A percentile compares a stretch with the other conserved stretches of the same genome.
Conservation (phyloP, 495 filamentous ascomycete genomes). For the Annulohypoxylon nitens region DNA sequence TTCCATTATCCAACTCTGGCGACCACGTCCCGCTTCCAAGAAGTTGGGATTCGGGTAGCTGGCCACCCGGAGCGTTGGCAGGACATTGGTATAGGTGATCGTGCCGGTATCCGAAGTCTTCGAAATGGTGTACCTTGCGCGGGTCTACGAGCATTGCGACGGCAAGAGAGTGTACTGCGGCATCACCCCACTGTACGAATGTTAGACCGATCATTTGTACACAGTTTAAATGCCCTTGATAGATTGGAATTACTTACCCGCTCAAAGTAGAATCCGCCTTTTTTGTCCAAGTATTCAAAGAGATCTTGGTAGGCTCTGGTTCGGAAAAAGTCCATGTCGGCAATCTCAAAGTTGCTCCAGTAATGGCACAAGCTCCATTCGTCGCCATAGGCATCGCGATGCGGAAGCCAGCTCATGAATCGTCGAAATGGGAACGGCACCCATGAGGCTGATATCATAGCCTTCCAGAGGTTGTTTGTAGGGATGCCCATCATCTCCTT, state of each 20-base stretch:
- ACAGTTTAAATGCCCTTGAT: not conserved
- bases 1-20: slow-evolving; percentile 46
- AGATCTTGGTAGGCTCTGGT: slow-evolving; percentile 57
- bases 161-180: slow-evolving; percentile 60
- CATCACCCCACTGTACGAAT: slow-evolving; percentile 56
- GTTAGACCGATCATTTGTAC: slow-evolving; percentile 10
- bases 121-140: slow-evolving; percentile 59
- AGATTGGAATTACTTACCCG: slow-evolving; percentile 43
- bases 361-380: slow-evolving; percentile 61
- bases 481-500: slow-evolving; percentile 49
- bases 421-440: slow-evolving; percentile 50
- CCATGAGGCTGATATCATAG: slow-evolving; percentile 51
- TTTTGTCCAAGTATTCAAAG: slow-evolving; percentile 58
- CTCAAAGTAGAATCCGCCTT: slow-evolving; percentile 62
- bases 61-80: slow-evolving; percentile 48
- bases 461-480: slow-evolving; percentile 47
- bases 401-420: slow-evolving; percentile 50
- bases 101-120: slow-evolving; percentile 60
- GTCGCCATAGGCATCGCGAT: slow-evolving; percentile 47
- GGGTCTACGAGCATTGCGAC: slow-evolving; percentile 56
- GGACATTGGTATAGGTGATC: slow-evolving; percentile 53
- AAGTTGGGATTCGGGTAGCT: slow-evolving; percentile 41
- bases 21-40: slow-evolving; percentile 44
- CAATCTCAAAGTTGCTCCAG: slow-evolving; percentile 64
- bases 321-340: slow-evolving; percentile 61